Evolutionary conservation across 768 basidiomycete species (phyloP), one percentile per base, ranked within the genome.

Genomic region (Leccinum imitatum): DNA sequence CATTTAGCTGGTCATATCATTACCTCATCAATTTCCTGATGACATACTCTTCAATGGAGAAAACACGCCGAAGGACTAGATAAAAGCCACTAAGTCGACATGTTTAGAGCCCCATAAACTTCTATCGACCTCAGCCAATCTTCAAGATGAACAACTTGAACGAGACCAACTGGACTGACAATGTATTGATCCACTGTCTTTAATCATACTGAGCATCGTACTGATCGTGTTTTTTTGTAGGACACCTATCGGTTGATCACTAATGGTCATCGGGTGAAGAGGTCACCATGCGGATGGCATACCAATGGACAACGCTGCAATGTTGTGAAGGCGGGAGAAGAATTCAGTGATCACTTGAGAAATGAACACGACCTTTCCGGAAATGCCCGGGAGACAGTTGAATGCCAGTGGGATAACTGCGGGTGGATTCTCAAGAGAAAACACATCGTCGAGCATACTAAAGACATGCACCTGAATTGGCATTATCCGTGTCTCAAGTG

Each of bases 341-440:
- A 71, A 2, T 6, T 70, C 25, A 21, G 63, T 25, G 25, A 0
- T 25, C 25, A 25, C 25, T 25, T 25, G 25, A 25, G 25, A 25
- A 25, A 0, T 25, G 25, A 0, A 0, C 25, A 25, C 25, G 25
- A 4, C 25, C 25, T 25, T 25, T 25, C 25, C 25, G 25, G 25
- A 25, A 25, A 25, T 25, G 25, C 25, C 25, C 0, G 27, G 27
- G 27, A 27, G 0, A 27, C 27, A 27, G 25, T 25, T 25, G 25
- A 25, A 9, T 71, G 71, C 46, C 30, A 1, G 10, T 71, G 70
- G 70, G 21, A 11, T 30, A 2, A 5, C 5, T 71, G 70, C 11
- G 53, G 54, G 3, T 60, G 64, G 0, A 17, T 2, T 6, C 41
- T 73, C 3, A 58, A 5, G 11, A 67, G 14, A 6, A 59, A 53